phyloP scores from a whole-genome alignment of 2,329 filamentous ascomycete species.

The Aspergillus glaucus region DNA sequence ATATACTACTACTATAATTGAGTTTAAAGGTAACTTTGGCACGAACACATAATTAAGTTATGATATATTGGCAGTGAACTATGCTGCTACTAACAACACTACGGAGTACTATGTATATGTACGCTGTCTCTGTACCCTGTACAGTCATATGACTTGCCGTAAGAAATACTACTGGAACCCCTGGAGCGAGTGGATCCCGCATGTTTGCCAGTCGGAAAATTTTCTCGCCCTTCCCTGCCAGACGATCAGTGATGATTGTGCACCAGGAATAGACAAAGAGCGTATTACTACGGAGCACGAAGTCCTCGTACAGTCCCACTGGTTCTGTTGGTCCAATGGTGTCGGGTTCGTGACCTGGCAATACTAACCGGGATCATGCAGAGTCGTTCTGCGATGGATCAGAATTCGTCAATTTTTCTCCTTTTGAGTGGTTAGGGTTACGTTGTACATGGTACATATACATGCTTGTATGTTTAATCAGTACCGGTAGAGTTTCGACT shows the following conservation, averaged over 20 bases:
- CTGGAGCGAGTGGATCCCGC: not conserved
- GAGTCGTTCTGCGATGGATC: not conserved
- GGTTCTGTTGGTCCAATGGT: constrained; percentile 6
- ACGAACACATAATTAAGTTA: no score
- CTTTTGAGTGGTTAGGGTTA: not conserved
- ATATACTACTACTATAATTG: not conserved
- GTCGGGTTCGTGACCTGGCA: not conserved
- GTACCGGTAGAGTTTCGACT: not conserved
- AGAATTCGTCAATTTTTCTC: not conserved
- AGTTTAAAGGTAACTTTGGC: not conserved
- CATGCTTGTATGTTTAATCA: not conserved
- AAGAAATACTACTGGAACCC: not conserved
- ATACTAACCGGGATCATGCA: not conserved
- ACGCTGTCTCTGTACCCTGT: not conserved
- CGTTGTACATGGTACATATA: not conserved
- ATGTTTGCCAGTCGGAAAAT: constrained; percentile 9
- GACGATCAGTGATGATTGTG: constrained; percentile 12
- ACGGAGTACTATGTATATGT: not conserved
- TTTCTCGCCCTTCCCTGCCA: constrained; percentile 2
- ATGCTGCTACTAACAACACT: not conserved
- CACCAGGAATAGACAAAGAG: constrained; percentile 12
- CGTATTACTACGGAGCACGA: not conserved
- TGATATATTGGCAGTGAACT: no score
- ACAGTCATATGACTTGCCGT: not conserved
- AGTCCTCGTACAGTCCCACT: no score